These are phyloP conservation scores for Acanthamoeba castellanii DNA, from an alignment of 208 protist species.

Conservation along the genomic window DNA sequence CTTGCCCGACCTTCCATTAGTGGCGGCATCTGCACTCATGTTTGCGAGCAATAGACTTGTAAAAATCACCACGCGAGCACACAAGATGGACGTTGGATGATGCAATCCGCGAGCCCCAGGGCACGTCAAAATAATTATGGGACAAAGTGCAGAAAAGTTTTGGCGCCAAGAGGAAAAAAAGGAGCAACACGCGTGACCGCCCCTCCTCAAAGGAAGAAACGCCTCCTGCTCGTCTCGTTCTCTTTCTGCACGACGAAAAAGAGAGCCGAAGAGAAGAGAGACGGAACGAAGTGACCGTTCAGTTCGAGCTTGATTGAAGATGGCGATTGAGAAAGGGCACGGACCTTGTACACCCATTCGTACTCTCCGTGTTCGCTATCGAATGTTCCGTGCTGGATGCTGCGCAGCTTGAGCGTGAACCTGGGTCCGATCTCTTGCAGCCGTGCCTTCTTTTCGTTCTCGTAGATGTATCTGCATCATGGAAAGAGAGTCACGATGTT, in stretches of 20 bases:
- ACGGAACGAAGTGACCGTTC: not conserved
- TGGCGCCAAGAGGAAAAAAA: not conserved
- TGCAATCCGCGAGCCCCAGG: not conserved
- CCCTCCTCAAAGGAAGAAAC: slow-evolving; percentile 30
- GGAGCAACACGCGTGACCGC: not conserved
- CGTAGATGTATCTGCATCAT: slow-evolving; percentile 89
- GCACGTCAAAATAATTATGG: not conserved
- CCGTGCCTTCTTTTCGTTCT: slow-evolving; percentile 83
- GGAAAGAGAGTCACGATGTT: not conserved
- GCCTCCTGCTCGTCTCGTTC: slow-evolving; percentile 69
- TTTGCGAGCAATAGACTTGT: not conserved
- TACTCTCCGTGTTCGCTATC: slow-evolving; percentile 90
- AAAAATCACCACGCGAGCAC: not conserved
- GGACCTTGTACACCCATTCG: slow-evolving; percentile 88
- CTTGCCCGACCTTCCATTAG: not conserved
- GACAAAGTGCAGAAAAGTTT: not conserved
- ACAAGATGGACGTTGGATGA: not conserved
- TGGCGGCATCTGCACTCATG: not conserved
- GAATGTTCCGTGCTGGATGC: slow-evolving; percentile 91
- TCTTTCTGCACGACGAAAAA: not conserved
- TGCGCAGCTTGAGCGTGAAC: slow-evolving; percentile 93
- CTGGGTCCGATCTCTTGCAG: slow-evolving; percentile 93
- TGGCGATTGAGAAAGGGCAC: not conserved
- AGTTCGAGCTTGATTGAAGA: not conserved
- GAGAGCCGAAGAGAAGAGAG: not conserved